Evolutionary conservation across 2,329 filamentous ascomycete genomes (phyloP), one percentile per base, ranked within the genome.

Genomic region (Colletotrichum sp.): DNA sequence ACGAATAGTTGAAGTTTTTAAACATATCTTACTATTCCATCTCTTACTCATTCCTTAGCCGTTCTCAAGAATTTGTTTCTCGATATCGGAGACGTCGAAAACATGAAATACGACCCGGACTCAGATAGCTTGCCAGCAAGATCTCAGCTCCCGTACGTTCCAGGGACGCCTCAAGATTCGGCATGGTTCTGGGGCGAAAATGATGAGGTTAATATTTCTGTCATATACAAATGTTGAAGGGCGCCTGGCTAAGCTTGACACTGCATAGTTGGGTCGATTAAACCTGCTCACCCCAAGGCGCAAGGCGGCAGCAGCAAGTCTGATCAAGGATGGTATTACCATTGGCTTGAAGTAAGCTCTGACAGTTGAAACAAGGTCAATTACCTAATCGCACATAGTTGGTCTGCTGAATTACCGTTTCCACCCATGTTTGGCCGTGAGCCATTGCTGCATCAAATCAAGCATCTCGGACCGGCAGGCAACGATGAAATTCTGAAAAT

Each of bases 1-100:
- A 5, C 4, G n/a, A 22, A 52, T 22, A 22, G 3, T 12, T 6
- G 18, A 48, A 18, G 0, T n/a, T 12, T 13, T 52, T 25, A 22
- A 52, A 22, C 9, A n/a, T n/a, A 18, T 18, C 15, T n/a, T n/a
- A 6, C 9, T 3, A 22, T 22, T 52, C 6, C 0, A 13, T 13
- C n/a, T 22, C 1, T 52, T 0, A 22, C 10, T n/a, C 0, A 52
- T 22, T 52, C 12, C 0, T 25, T 2, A 7, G n/a, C n/a, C 2
- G 43, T 22, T 52, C n/a, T 52, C 3, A 25, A 22, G 2, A 13
- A 8, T 52, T 22, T 1, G 1, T 22, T 52, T 13, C n/a, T 10
- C 12, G n/a, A 1, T n/a, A 8, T 13, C n/a, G 0, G n/a, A 52
- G 6, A 52, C 43, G n/a, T 52, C 10, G 43, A 22, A 52, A 52